Conservation (phyloP, 2,329 filamentous ascomycete genomes). For the Thielaviopsis cerberus region DNA sequence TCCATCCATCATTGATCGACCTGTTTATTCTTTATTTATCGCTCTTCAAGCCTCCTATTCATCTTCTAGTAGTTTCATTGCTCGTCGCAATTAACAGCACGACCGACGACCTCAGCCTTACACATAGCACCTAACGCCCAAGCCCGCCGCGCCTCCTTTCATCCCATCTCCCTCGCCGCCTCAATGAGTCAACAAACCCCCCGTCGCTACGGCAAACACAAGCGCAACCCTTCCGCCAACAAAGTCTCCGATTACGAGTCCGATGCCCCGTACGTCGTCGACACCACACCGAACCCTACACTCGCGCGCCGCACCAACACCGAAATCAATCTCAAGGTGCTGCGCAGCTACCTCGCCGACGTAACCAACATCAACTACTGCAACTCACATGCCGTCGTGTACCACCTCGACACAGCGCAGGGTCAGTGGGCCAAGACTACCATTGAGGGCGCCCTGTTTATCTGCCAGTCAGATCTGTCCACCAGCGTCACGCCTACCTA, state of each 20-base stretch:
- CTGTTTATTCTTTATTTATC: too few relatives aligned
- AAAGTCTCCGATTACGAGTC: constrained; percentile 46
- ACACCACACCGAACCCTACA: constrained; percentile 22
- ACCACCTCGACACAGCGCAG: constrained; percentile 50
- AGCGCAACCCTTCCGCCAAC: constrained; percentile 23
- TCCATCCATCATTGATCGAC: too few relatives aligned
- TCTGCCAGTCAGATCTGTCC: constrained; percentile 21
- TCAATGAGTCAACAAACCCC: constrained; percentile 28
- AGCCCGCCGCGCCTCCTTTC: neutral
- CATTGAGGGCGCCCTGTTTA: constrained; percentile 74
- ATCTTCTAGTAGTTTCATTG: neutral
- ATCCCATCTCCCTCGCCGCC: neutral
- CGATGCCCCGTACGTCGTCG: constrained; percentile 35
- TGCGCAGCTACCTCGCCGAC: constrained; percentile 61
- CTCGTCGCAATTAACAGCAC: neutral
- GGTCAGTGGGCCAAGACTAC: constrained; percentile 68
- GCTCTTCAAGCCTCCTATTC: neutral
- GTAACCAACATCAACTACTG: constrained; percentile 59
- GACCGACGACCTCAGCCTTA: too few relatives aligned
- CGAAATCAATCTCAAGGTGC: constrained; percentile 70
- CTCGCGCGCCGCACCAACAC: constrained; percentile 52
- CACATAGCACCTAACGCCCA: neutral
- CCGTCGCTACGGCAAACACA: constrained; percentile 21
- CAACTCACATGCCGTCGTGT: constrained; percentile 72
- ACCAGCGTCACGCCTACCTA: constrained; percentile 36